Evolutionary conservation across 495 filamentous ascomycete species (phyloP).

Genomic region (Penicillium dipodomyicola): DNA sequence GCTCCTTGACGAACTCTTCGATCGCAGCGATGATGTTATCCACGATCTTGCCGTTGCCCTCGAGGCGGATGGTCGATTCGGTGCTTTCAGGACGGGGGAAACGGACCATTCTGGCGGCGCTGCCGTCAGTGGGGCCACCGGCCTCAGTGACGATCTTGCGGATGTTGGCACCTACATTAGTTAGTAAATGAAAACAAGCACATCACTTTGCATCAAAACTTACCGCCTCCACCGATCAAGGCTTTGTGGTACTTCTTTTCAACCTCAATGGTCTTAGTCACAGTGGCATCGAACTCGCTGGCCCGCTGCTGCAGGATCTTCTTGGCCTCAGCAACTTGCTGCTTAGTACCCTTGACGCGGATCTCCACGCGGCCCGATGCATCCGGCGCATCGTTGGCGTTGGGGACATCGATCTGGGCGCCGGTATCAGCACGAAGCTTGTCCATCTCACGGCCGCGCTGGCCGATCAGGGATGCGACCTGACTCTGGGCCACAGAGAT

Average conservation of each 20-base stretch:
- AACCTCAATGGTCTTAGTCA: slow-evolving; percentile 78
- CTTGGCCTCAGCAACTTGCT: slow-evolving; percentile 86
- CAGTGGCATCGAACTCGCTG: slow-evolving; percentile 78
- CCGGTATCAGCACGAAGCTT: slow-evolving; percentile 77
- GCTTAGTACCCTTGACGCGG: slow-evolving; percentile 83
- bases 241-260: slow-evolving; percentile 89
- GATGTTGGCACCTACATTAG: slow-evolving; percentile 70
- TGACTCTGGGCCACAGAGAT: slow-evolving; percentile 86
- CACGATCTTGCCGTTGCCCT: slow-evolving; percentile 77
- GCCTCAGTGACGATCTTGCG: slow-evolving; percentile 83
- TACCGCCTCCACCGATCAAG: slow-evolving; percentile 86
- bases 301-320: slow-evolving; percentile 80
- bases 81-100: slow-evolving; percentile 77
- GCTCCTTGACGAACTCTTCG: slow-evolving; percentile 70
- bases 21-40: slow-evolving; percentile 86
- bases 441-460: slow-evolving; percentile 86
- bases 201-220: slow-evolving; percentile 29
- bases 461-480: slow-evolving; percentile 84
- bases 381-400: slow-evolving; percentile 58
- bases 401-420: slow-evolving; percentile 86
- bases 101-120: slow-evolving; percentile 79
- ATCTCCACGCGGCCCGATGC: slow-evolving; percentile 71
- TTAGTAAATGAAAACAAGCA: slow-evolving; percentile 32
- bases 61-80: slow-evolving; percentile 82
- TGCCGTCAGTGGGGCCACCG: slow-evolving; percentile 81